Percentiles rank a stretch among this genome's conserved stretches.
These are phyloP conservation scores for Solioccasus polychromus DNA, from an alignment of 768 basidiomycete species.

Conservation along the genomic window DNA sequence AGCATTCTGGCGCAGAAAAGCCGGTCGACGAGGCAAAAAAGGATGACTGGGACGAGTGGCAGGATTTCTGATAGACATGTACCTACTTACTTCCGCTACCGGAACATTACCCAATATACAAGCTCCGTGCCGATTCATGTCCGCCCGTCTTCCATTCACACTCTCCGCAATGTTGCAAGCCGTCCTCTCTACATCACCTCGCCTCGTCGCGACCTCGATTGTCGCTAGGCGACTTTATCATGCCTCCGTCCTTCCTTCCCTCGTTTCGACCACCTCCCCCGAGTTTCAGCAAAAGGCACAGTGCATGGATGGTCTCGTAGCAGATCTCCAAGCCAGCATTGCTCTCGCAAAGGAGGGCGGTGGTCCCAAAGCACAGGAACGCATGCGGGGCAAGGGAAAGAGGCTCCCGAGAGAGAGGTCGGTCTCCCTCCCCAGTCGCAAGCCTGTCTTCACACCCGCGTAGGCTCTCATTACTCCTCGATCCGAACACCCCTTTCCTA, in stretches of 20 bases:
- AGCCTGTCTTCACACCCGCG: slow-evolving; percentile 3
- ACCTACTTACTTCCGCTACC: background rate
- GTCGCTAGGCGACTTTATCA: slow-evolving; percentile 51
- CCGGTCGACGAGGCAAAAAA: slow-evolving; percentile 27
- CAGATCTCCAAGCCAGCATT: slow-evolving; percentile 59
- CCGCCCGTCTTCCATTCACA: background rate
- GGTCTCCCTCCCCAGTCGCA: background rate
- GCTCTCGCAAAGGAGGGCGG: slow-evolving; percentile 67
- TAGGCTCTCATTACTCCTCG: slow-evolving; percentile 73
- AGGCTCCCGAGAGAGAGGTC: slow-evolving; percentile 82
- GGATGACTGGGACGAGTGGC: slow-evolving; percentile 76
- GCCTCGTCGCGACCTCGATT: slow-evolving; percentile 1
- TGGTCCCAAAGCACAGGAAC: slow-evolving; percentile 67
- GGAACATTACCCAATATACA: slow-evolving; percentile 11
- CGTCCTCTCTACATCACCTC: slow-evolving; percentile 13
- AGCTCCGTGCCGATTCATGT: slow-evolving; percentile 22
- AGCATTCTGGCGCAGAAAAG: slow-evolving; percentile 25
- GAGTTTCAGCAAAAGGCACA: slow-evolving; percentile 67
- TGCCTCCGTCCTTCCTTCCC: slow-evolving; percentile 70
- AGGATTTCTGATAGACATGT: slow-evolving; percentile 57
- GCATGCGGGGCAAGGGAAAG: slow-evolving; percentile 78
- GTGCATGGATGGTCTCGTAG: slow-evolving; percentile 68
- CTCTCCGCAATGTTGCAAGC: slow-evolving; percentile 17
- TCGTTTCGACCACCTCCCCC: slow-evolving; percentile 63
- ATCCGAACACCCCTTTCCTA: slow-evolving; percentile 85